Conservation (phyloP, 1,284 basidiomycete genomes). For the Cystobasidium pallidum region DNA sequence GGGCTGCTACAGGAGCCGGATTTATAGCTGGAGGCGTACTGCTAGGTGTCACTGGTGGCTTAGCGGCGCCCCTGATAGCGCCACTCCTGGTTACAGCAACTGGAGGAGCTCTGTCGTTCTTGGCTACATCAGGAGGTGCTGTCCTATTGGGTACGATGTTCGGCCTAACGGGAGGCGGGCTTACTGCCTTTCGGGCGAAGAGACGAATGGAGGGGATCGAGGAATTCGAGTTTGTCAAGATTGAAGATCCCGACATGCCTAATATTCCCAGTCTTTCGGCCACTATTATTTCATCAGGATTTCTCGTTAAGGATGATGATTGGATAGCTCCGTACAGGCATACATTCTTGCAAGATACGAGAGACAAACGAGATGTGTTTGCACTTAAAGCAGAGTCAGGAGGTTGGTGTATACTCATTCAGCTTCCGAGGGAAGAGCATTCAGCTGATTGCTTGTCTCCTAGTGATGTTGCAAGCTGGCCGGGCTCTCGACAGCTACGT, state of each 20-base stretch:
- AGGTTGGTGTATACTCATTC: slow-evolving; percentile 52
- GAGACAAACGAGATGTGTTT: slow-evolving; percentile 59
- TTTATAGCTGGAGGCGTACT: slow-evolving; percentile 59
- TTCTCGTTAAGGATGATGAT: slow-evolving; percentile 59
- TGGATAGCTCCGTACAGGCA: slow-evolving; percentile 58
- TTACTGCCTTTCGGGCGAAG: slow-evolving; percentile 61
- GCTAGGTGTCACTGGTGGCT: slow-evolving; percentile 62
- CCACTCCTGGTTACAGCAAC: slow-evolving; percentile 60
- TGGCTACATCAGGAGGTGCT: slow-evolving; percentile 54
- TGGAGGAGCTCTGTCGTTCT: slow-evolving; percentile 55
- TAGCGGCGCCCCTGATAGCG: slow-evolving; percentile 62
- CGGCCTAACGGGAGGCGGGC: slow-evolving; percentile 58
- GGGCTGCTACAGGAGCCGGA: slow-evolving; percentile 61
- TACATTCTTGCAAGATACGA: slow-evolving; percentile 46
- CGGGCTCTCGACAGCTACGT: slow-evolving; percentile 58
- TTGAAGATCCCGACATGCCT: slow-evolving; percentile 56
- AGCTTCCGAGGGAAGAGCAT: too few relatives aligned
- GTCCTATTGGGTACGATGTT: slow-evolving; percentile 61
- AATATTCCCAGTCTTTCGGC: slow-evolving; percentile 50
- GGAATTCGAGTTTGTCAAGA: slow-evolving; percentile 59
- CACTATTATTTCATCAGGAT: slow-evolving; percentile 60
- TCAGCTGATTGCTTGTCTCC: not conserved
- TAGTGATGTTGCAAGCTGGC: slow-evolving; percentile 57
- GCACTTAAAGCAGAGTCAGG: slow-evolving; percentile 58
- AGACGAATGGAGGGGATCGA: slow-evolving; percentile 62